Evolutionary conservation across 371 early-diverging fungal species (phyloP).

Genomic region (Mortierella sp.): DNA sequence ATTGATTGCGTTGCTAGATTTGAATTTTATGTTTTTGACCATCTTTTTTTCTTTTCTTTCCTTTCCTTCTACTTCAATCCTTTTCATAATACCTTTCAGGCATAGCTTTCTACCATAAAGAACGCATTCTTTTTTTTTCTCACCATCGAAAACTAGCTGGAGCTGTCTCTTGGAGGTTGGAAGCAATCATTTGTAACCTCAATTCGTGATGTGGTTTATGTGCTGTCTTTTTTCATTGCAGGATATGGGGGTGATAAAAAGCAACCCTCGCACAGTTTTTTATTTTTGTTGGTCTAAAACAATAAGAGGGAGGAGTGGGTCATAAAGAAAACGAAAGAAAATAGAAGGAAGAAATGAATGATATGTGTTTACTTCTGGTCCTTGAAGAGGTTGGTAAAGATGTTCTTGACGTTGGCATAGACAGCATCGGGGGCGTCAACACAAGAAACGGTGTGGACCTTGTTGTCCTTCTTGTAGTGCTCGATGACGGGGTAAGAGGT

Average conservation of each 20-base stretch:
- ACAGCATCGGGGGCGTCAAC: conserved; percentile 70
- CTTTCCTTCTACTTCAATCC: not conserved
- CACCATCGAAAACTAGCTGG: not conserved
- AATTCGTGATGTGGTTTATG: not conserved
- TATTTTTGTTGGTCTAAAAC: not conserved
- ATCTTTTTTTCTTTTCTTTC: conserved; percentile 11
- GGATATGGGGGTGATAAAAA: not conserved
- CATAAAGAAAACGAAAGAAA: not conserved
- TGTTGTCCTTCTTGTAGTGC: conserved; percentile 77
- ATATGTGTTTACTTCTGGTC: conserved; percentile 20
- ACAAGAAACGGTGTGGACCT: conserved; percentile 81
- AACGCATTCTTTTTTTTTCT: not conserved
- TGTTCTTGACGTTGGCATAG: conserved; percentile 64
- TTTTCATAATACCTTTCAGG: not conserved
- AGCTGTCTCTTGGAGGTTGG: not conserved
- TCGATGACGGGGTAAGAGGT: conserved; percentile 94
- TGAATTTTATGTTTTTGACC: conserved; percentile 11
- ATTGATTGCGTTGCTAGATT: not conserved
- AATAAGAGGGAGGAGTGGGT: not conserved
- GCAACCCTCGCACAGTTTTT: not conserved
- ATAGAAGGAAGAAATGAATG: not conserved
- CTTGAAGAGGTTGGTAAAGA: conserved; percentile 61
- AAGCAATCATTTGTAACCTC: not conserved
- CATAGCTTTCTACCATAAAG: not conserved
- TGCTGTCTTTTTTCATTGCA: not conserved